Evolutionary conservation across 108 stramenopile genomes (phyloP), one percentile per base, ranked within the genome.

Genomic region (Aurantiochytrium sp.): DNA sequence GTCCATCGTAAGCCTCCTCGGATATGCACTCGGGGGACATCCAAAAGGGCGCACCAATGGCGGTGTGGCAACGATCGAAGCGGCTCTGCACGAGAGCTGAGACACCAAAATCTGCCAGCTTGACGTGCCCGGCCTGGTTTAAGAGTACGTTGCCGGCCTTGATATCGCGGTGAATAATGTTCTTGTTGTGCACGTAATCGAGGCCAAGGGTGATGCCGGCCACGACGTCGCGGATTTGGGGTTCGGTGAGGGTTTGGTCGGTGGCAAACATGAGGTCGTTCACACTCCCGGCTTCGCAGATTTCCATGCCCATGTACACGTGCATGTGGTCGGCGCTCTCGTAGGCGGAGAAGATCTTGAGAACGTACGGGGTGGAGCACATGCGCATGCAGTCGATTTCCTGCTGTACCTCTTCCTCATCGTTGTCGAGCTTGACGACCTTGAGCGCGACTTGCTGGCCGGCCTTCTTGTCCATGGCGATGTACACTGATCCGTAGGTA

Each of bases 21-120:
- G 97, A 97, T 92, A 98, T 97, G 58, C 97, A 96, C 88, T 97
- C 98, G 4, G 98, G 98, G 2, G 98, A 98, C 97, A 99, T 99
- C 98, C 98, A 99, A 93, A 97, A 99, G 5, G 99, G 99, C 72
- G 96, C 96, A 25, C 99, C 99, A 14, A 98, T 98, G 57, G 98
- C 96, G n/a, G 98, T 98, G 90, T 97, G 96, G 58, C 97, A 94
- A 89, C 98, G 98, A 88, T 96, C 97, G 16, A 97, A 76, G 21
- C 97, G 98, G 91, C 97, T 96, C 19, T 95, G 97, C 88, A 99
- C 90, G 87, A 97, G 95, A 4, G 97, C 97, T 28, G 95, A 95
- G 14, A 97, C 97, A 44, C 97, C 97, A 92, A 97, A 97, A 91
- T 97, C 97, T 6, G 97, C 96, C 4, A 98, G 93, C 90, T 97